Evolutionary conservation across 371 early-diverging fungal genomes (phyloP).

Genomic region (Rhizopus microsporus): DNA sequence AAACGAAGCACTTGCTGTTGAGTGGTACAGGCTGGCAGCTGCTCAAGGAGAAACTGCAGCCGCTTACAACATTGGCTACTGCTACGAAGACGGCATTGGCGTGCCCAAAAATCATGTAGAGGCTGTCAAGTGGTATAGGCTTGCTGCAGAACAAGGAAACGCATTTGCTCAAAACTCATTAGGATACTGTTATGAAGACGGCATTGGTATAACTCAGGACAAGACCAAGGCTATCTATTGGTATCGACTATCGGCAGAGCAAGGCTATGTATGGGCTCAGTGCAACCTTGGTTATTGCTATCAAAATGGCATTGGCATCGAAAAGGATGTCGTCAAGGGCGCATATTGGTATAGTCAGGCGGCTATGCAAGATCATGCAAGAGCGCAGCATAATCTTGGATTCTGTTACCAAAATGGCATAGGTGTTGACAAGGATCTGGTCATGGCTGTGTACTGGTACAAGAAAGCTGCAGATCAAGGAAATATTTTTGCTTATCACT

Average conservation of each 20-base stretch:
- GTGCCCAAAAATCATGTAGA: conserved; percentile 62
- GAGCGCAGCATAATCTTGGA: conserved; percentile 87
- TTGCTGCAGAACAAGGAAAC: conserved; percentile 76
- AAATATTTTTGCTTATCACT: conserved; percentile 80
- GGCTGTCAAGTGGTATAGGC: conserved; percentile 77
- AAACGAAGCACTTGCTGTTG: conserved; percentile 67
- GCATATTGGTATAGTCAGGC: conserved; percentile 81
- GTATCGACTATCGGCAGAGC: conserved; percentile 74
- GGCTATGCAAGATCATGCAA: conserved; percentile 75
- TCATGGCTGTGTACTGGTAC: conserved; percentile 73
- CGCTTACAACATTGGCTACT: conserved; percentile 83
- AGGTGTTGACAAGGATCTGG: conserved; percentile 65
- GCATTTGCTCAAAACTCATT: conserved; percentile 82
- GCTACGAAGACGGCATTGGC: conserved; percentile 84
- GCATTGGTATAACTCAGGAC: conserved; percentile 67
- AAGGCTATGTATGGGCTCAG: conserved; percentile 61
- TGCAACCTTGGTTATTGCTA: conserved; percentile 84
- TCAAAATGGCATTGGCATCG: conserved; percentile 82
- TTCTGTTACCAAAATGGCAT: conserved; percentile 86
- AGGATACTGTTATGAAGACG: conserved; percentile 81
- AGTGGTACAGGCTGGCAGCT: conserved; percentile 72
- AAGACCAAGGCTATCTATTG: conserved; percentile 50
- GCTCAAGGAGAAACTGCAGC: conserved; percentile 69
- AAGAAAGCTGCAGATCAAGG: conserved; percentile 74
- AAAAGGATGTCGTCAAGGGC: conserved; percentile 62